Evolutionary conservation across 1,284 basidiomycete species (phyloP).

Genomic region (Boletus mariae): DNA sequence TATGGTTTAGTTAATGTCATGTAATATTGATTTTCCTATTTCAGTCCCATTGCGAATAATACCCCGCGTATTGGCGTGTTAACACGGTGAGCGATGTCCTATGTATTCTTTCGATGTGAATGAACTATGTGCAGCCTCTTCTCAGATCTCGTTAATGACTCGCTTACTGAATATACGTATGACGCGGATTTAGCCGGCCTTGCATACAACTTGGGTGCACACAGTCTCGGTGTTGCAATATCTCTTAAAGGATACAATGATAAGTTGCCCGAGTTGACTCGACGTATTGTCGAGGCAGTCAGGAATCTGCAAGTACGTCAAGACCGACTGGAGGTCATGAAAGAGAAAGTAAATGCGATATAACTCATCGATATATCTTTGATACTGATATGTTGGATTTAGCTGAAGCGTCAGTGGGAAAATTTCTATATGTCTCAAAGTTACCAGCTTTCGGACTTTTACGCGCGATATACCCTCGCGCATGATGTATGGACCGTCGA

Average conservation of each 20-base stretch:
- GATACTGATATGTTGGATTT: constrained; percentile 9
- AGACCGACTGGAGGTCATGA: constrained; percentile 78
- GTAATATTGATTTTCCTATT: constrained; percentile 8
- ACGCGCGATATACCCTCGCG: constrained; percentile 66
- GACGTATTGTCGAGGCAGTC: constrained; percentile 74
- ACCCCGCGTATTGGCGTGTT: constrained; percentile 59
- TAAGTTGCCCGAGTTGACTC: constrained; percentile 78
- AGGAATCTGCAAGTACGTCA: constrained; percentile 67
- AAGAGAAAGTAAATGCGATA: constrained; percentile 67
- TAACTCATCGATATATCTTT: neutral
- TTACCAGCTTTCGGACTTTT: constrained; percentile 80
- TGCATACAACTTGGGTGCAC: constrained; percentile 68
- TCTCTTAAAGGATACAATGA: constrained; percentile 90
- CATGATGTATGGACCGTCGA: constrained; percentile 76
- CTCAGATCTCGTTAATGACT: constrained; percentile 84
- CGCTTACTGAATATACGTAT: constrained; percentile 88
- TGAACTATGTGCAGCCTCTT: constrained; percentile 56
- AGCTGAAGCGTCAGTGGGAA: constrained; percentile 73
- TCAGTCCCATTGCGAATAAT: constrained; percentile 51
- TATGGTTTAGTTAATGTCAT: neutral
- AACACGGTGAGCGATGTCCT: constrained; percentile 47
- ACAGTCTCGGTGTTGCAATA: constrained; percentile 69
- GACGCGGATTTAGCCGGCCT: constrained; percentile 92
- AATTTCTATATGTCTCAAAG: constrained; percentile 90
- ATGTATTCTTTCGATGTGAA: constrained; percentile 1